Percentiles rank a stretch among this genome's conserved stretches.
Conservation (phyloP, 169 alveolate species). For the Plasmodium gonderi region DNA sequence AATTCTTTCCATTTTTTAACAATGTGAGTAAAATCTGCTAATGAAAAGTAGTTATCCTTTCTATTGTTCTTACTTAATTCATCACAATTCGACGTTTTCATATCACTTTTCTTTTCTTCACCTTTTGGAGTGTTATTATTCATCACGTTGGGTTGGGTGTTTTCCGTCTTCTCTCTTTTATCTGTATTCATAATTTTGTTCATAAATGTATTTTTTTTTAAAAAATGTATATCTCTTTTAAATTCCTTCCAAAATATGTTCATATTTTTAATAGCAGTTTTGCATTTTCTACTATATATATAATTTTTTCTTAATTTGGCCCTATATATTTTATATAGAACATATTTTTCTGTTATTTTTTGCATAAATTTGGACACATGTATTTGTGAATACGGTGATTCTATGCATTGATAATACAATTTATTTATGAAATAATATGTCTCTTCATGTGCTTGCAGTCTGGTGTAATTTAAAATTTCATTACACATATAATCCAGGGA, state of each 20-base stretch:
- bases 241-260: conserved; percentile 60
- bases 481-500: conserved; percentile 53
- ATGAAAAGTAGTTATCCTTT: not conserved
- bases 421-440: conserved; percentile 27
- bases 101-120: not conserved
- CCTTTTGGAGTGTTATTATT: not conserved
- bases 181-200: not conserved
- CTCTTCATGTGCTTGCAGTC: conserved; percentile 45
- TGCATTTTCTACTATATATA: conserved; percentile 1
- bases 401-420: conserved; percentile 27
- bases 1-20: conserved; percentile 65
- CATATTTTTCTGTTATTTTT: conserved; percentile 16
- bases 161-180: not conserved
- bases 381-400: conserved; percentile 18
- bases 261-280: conserved; percentile 18
- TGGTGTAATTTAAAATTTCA: conserved; percentile 60
- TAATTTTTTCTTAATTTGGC: conserved; percentile 26
- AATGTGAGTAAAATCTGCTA: conserved; percentile 15
- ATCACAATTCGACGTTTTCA: not conserved
- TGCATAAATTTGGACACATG: conserved; percentile 20
- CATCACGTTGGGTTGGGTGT: not conserved
- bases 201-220: conserved; percentile 15
- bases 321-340: conserved; percentile 56
- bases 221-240: conserved; percentile 43
- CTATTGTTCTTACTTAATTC: not conserved